phyloP scores from a whole-genome alignment of 805 yeast species.

The Myxozyma neotropica region DNA sequence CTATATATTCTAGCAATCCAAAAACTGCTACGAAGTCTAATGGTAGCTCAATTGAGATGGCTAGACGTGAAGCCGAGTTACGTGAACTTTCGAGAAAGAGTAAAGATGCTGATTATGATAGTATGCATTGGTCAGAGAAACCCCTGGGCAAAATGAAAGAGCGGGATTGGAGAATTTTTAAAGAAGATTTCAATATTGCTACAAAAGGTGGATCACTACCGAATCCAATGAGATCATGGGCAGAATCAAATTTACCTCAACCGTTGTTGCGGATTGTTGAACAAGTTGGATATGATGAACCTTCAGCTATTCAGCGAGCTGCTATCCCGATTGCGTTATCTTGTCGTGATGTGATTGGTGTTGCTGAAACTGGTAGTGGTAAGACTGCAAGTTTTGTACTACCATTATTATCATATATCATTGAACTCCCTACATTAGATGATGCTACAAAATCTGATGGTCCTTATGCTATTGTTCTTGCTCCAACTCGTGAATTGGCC shows the following conservation, averaged over 20 bases:
- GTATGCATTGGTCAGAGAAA: conserved; percentile 72
- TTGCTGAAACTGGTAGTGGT: conserved; percentile 98
- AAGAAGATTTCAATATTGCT: conserved; percentile 72
- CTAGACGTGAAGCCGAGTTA: conserved; percentile 22
- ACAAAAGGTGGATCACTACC: conserved; percentile 51
- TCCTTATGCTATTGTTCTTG: conserved; percentile 73
- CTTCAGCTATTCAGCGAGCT: conserved; percentile 91
- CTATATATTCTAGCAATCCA: conserved; percentile 42
- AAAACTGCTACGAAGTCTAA: conserved; percentile 1
- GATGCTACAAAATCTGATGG: conserved; percentile 59
- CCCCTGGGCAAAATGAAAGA: conserved; percentile 63
- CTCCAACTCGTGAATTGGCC: conserved; percentile 94
- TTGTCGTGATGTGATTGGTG: conserved; percentile 72
- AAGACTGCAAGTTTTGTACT: conserved; percentile 82
- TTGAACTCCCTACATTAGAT: conserved; percentile 52
- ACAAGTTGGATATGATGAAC: conserved; percentile 54
- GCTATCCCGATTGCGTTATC: conserved; percentile 71
- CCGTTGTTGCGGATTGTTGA: conserved; percentile 43
- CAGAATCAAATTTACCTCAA: conserved; percentile 58
- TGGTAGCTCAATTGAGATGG: conserved; percentile 10
- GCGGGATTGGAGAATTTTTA: conserved; percentile 88
- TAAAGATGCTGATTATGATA: conserved; percentile 39
- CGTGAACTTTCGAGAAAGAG: conserved; percentile 35
- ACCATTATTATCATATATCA: conserved; percentile 65
- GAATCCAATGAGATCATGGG: conserved; percentile 75